Conservation (phyloP, 2,329 filamentous ascomycete genomes). For the Fusarium aywerte region DNA sequence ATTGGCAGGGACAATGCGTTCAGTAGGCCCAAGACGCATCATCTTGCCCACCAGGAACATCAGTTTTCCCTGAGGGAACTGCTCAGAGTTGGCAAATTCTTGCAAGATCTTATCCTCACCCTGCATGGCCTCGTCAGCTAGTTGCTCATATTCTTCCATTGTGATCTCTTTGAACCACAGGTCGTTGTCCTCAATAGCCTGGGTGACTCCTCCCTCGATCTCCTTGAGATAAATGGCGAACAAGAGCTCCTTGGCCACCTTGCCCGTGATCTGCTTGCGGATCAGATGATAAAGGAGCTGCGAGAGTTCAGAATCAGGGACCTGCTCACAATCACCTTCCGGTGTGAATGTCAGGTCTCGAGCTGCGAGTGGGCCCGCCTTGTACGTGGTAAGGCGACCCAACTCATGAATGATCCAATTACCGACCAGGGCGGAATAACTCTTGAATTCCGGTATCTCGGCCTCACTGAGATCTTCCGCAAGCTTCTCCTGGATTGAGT, state of each 20-base stretch:
- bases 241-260: constrained; percentile 68
- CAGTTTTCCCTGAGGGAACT: constrained; percentile 67
- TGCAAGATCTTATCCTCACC: constrained; percentile 60
- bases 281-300: constrained; percentile 63
- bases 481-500: constrained; percentile 54
- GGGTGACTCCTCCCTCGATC: constrained; percentile 56
- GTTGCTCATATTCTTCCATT: constrained; percentile 58
- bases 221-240: constrained; percentile 63
- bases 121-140: constrained; percentile 58
- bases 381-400: constrained; percentile 71
- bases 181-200: constrained; percentile 58
- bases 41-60: constrained; percentile 71
- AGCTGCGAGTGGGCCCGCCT: constrained; percentile 49
- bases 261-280: constrained; percentile 62
- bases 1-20: constrained; percentile 64
- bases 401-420: constrained; percentile 82
- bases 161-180: constrained; percentile 67
- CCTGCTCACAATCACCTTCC: constrained; percentile 59
- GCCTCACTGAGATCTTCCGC: constrained; percentile 33
- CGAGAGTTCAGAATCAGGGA: constrained; percentile 60
- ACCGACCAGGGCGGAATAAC: constrained; percentile 60
- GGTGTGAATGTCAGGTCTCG: constrained; percentile 55
- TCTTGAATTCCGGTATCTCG: constrained; percentile 46
- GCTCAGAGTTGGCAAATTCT: constrained; percentile 57
- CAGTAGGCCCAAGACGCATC: constrained; percentile 64